Evolutionary conservation across 2,329 filamentous ascomycete genomes (phyloP).

Genomic region (Diaporthe humulicola): DNA sequence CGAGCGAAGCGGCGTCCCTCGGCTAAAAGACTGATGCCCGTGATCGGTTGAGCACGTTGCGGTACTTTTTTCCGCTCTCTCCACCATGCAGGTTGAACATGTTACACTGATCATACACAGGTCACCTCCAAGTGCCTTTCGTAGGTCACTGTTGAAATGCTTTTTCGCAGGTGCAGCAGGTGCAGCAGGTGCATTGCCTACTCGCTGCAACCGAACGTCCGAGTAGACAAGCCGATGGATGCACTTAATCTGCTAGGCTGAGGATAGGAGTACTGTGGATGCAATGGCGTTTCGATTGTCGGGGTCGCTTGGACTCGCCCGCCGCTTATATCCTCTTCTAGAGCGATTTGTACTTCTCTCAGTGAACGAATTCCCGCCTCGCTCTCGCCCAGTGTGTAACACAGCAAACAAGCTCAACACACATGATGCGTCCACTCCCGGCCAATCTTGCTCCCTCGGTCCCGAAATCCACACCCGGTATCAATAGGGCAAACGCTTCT

Average conservation of each 20-base stretch:
- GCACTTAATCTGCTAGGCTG: background rate
- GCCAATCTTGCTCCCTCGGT: background rate
- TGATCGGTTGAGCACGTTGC: background rate
- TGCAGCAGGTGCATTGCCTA: too few relatives aligned
- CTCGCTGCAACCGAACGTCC: background rate
- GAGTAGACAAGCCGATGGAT: background rate
- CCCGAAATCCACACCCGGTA: background rate
- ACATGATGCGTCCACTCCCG: background rate
- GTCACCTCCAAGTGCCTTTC: background rate
- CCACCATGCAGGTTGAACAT: background rate
- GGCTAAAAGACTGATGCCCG: background rate
- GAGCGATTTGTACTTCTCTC: too few relatives aligned
- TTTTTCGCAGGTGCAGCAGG: too few relatives aligned
- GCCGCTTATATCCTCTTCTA: background rate
- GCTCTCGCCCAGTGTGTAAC: too few relatives aligned
- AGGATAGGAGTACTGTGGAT: background rate
- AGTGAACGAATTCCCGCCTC: background rate
- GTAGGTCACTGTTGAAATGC: too few relatives aligned
- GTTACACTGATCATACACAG: background rate
- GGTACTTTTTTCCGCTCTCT: background rate
- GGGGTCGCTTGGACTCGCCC: background rate
- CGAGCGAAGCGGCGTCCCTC: background rate
- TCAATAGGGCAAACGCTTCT: constrained; percentile 6
- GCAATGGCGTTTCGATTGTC: background rate
- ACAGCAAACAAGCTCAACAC: background rate